A percentile compares a stretch with the other conserved stretches of the same genome.
Evolutionary conservation across 352 stramenopile species (phyloP).

Genomic region (Phytophthora sp.): DNA sequence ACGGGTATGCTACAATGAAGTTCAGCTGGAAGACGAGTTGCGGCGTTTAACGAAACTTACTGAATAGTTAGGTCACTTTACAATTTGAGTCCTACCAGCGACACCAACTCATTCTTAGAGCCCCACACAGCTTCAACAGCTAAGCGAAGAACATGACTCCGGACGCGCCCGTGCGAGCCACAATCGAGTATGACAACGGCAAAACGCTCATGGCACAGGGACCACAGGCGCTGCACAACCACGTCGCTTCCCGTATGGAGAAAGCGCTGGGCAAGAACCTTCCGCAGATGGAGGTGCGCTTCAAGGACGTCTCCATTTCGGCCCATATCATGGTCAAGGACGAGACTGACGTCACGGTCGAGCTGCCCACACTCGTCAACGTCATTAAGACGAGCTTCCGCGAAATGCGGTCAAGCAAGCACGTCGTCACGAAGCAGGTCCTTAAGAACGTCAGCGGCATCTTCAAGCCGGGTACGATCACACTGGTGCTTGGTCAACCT

Average conservation of each 20-base stretch:
- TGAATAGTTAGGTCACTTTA: conserved; percentile 17
- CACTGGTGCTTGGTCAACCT: conserved; percentile 14
- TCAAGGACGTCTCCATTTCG: conserved; percentile 32
- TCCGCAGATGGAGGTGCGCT: too few species aligned
- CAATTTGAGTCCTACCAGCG: conserved; percentile 19
- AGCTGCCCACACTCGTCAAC: conserved; percentile 25
- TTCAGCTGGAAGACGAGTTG: too few species aligned
- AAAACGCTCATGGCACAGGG: conserved; percentile 40
- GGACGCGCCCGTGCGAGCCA: neutral
- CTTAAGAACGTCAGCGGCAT: conserved; percentile 16
- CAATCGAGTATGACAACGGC: conserved; percentile 34
- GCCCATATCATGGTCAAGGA: conserved; percentile 28
- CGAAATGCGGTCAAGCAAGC: conserved; percentile 34
- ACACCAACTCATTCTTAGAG: conserved; percentile 3
- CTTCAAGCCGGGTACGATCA: conserved; percentile 19
- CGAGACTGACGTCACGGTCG: conserved; percentile 14
- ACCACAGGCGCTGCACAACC: conserved; percentile 34
- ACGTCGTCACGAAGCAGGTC: conserved; percentile 34
- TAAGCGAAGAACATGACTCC: neutral
- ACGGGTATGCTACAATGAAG: too few species aligned
- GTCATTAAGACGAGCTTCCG: conserved; percentile 20
- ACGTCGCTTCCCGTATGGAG: conserved; percentile 35
- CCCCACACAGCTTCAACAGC: neutral
- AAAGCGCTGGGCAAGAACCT: conserved; percentile 36
- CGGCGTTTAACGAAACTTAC: too few species aligned